These are phyloP conservation scores for Panellus pusillus DNA, from an alignment of 768 basidiomycete genomes.

Conservation along the genomic window DNA sequence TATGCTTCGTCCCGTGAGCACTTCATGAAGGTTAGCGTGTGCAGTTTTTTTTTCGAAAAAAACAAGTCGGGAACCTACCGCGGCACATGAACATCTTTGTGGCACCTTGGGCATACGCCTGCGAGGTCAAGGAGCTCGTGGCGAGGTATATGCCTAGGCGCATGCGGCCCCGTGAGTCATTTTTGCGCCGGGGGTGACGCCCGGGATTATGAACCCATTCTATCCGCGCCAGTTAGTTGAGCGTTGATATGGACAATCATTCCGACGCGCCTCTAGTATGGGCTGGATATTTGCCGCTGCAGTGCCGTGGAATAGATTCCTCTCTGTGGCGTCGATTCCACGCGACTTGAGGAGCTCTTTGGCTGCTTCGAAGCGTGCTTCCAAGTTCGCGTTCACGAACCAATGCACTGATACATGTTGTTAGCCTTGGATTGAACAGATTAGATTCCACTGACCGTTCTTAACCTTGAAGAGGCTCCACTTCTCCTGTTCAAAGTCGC, in stretches of 20 bases:
- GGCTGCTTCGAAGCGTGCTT: constrained; percentile 11
- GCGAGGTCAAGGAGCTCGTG: background rate
- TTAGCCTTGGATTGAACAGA: background rate
- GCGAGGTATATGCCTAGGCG: constrained; percentile 11
- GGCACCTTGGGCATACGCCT: constrained; percentile 4
- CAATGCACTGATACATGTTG: constrained; percentile 5
- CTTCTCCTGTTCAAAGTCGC: constrained; percentile 11
- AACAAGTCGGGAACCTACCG: background rate
- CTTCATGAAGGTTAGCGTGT: background rate
- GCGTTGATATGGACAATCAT: too few species aligned
- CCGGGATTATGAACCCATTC: constrained; percentile 14
- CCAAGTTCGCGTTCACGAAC: constrained; percentile 17
- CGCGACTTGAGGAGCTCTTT: constrained; percentile 7
- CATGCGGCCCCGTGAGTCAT: constrained; percentile 5
- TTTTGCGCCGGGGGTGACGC: background rate
- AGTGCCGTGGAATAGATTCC: constrained; percentile 17
- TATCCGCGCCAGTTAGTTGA: background rate
- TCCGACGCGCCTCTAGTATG: constrained; percentile 3
- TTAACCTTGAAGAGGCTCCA: constrained; percentile 5
- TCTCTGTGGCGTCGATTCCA: constrained; percentile 10
- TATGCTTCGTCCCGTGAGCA: constrained; percentile 6
- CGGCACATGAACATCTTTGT: constrained; percentile 16
- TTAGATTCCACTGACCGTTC: background rate
- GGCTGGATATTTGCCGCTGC: constrained; percentile 10
- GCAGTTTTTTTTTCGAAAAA: background rate